Conservation (phyloP, 2,329 filamentous ascomycete species). For the Pseudogymnoascus sp. region DNA sequence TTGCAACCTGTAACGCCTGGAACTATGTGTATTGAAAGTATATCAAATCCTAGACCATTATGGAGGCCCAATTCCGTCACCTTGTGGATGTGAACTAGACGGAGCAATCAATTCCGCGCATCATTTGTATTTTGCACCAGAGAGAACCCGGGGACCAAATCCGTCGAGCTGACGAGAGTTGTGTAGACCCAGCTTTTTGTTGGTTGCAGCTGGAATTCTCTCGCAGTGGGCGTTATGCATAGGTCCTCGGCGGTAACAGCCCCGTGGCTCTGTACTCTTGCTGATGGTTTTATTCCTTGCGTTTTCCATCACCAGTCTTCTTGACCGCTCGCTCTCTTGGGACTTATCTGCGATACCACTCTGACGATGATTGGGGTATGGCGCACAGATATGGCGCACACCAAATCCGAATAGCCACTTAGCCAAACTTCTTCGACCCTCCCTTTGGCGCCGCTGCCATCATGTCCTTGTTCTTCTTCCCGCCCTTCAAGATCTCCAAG, state of each 20-base stretch:
- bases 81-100: background rate
- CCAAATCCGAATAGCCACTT: slow-evolving; percentile 13
- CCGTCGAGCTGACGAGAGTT: background rate
- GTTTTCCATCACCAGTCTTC: background rate
- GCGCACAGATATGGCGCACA: background rate
- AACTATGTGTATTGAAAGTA: background rate
- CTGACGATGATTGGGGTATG: background rate
- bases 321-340: background rate
- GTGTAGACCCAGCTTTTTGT: background rate
- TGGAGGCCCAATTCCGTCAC: background rate
- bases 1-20: background rate
- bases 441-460: slow-evolving; percentile 27
- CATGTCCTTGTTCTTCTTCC: slow-evolving; percentile 51
- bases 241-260: background rate
- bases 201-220: background rate
- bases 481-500: slow-evolving; percentile 59
- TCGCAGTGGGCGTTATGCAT: background rate
- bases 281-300: background rate
- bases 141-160: background rate
- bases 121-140: background rate
- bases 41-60: background rate
- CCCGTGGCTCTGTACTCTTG: background rate
- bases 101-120: background rate
- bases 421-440: slow-evolving; percentile 29
- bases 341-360: background rate